A percentile compares a stretch with the other conserved stretches of the same genome.
phyloP scores from a whole-genome alignment of 2,329 filamentous ascomycete genomes.

The Colletotrichum tanaceti region DNA sequence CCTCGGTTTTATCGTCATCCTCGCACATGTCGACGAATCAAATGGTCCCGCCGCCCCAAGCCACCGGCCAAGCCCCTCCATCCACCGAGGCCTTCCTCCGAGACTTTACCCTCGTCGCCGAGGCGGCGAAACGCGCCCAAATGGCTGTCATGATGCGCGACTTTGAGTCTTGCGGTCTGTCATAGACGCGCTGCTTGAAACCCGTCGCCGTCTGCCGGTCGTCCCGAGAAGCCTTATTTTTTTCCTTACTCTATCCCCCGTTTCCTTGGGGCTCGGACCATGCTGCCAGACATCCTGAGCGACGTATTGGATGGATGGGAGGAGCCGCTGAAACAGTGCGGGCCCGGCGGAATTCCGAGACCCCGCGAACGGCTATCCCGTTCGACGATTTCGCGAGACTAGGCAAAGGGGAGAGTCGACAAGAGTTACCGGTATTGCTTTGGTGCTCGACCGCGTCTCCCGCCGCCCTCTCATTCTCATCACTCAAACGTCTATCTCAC shows the following conservation, averaged over 20 bases:
- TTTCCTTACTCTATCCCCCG: conserved; percentile 4
- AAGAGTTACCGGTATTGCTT: background rate
- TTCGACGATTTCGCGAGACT: background rate
- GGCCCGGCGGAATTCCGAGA: conserved; percentile 19
- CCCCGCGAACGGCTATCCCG: conserved; percentile 7
- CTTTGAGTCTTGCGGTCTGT: conserved; percentile 78
- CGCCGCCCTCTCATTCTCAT: background rate
- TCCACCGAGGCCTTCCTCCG: conserved; percentile 74
- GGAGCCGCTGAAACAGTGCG: conserved; percentile 34
- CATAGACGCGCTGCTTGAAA: conserved; percentile 30
- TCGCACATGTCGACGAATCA: conserved; percentile 47
- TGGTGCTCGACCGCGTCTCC: background rate
- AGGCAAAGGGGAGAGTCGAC: background rate
- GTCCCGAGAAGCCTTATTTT: background rate
- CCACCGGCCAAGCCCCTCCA: conserved; percentile 47
- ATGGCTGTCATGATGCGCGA: conserved; percentile 90
- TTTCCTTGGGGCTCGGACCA: conserved; percentile 15
- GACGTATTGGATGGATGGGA: conserved; percentile 24
- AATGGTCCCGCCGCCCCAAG: conserved; percentile 43
- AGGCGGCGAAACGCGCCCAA: conserved; percentile 92
- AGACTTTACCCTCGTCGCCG: conserved; percentile 87
- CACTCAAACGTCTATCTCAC: background rate
- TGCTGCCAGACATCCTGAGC: background rate
- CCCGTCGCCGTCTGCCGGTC: background rate
- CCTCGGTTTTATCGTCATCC: conserved; percentile 44